phyloP scores from a whole-genome alignment of 108 stramenopile genomes.

The Cyclotella baltica region DNA sequence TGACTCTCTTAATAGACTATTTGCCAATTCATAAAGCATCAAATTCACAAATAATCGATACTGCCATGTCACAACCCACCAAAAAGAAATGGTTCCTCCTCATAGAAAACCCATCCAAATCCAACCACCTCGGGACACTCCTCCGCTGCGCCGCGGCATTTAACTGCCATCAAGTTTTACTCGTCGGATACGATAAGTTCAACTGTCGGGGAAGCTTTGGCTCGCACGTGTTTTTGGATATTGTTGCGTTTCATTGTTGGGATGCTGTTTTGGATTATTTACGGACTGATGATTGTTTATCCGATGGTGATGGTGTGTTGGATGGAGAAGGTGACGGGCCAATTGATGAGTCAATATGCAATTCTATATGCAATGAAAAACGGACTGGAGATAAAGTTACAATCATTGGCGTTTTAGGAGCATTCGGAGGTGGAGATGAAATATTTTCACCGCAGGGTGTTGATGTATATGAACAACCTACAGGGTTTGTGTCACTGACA shows the following conservation, averaged over 20 bases:
- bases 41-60: no score
- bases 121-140: constrained; percentile 80
- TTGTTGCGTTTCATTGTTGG: constrained; percentile 71
- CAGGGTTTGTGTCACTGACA: constrained; percentile 28
- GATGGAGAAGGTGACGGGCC: neutral
- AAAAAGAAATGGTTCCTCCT: constrained; percentile 63
- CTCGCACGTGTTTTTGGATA: constrained; percentile 70
- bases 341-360: neutral
- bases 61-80: no score
- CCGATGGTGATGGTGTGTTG: neutral
- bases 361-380: neutral
- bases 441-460: constrained; percentile 41
- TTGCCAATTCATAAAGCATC: no score
- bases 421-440: constrained; percentile 52
- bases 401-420: constrained; percentile 58
- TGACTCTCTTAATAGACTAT: no score
- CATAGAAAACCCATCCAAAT: constrained; percentile 80
- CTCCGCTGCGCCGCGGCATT: constrained; percentile 87
- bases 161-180: constrained; percentile 64
- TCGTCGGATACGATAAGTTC: constrained; percentile 74
- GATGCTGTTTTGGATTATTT: constrained; percentile 62
- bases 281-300: constrained; percentile 16
- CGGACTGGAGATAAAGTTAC: neutral
- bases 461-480: constrained; percentile 29
- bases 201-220: constrained; percentile 80